phyloP scores from a whole-genome alignment of 805 yeast species.

The Grigorovia humatica region DNA sequence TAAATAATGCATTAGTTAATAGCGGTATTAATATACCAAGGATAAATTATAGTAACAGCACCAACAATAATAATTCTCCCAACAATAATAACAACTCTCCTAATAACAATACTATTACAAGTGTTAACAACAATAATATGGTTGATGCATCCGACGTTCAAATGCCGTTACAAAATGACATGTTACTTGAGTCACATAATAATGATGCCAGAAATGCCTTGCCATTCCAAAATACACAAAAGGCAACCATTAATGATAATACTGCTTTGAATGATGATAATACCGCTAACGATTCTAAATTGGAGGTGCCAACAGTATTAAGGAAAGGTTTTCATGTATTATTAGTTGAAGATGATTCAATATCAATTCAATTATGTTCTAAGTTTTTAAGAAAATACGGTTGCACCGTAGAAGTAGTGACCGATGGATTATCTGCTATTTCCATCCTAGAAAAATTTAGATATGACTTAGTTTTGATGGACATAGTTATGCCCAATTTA shows the following conservation, averaged over 20 bases:
- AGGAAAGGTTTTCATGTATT: conserved; percentile 54
- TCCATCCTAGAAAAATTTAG: conserved; percentile 58
- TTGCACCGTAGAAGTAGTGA: conserved; percentile 83
- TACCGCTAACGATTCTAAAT: background rate
- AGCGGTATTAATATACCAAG: conserved; percentile 63
- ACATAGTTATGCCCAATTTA: conserved; percentile 79
- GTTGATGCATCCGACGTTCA: background rate
- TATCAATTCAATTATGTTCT: conserved; percentile 72
- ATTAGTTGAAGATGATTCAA: conserved; percentile 71
- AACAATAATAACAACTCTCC: background rate
- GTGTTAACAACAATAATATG: background rate
- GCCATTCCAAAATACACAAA: background rate
- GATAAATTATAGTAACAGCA: conserved; percentile 7
- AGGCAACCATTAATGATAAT: background rate
- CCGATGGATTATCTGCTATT: conserved; percentile 87
- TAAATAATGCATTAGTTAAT: conserved; percentile 40
- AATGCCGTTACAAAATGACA: background rate
- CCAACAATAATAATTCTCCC: background rate
- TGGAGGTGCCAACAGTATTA: conserved; percentile 6
- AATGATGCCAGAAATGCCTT: background rate
- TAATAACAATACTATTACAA: background rate
- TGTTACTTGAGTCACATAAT: background rate
- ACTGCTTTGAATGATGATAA: conserved; percentile 5
- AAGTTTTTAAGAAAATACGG: conserved; percentile 81
- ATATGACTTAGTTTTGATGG: conserved; percentile 75